Evolutionary conservation across 2,329 filamentous ascomycete species (phyloP).

Genomic region (Colletotrichum eleusines): DNA sequence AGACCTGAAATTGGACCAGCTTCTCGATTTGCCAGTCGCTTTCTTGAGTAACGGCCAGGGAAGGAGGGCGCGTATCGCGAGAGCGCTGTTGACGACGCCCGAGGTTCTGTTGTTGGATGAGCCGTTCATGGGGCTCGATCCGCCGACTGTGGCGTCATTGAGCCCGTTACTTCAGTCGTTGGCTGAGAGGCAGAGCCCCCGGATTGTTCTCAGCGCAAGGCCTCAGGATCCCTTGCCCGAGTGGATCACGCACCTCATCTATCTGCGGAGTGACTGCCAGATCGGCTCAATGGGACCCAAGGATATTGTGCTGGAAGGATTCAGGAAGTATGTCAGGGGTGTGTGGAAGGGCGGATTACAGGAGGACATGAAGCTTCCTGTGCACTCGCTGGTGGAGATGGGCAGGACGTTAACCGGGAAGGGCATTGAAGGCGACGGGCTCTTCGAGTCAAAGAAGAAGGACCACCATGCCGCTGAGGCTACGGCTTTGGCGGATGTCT

Average conservation of each 20-base stretch:
- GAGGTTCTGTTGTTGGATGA: slow-evolving; percentile 90
- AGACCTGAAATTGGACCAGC: slow-evolving; percentile 75
- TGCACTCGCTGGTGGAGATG: slow-evolving; percentile 63
- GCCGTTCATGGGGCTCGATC: slow-evolving; percentile 96
- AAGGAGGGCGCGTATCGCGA: slow-evolving; percentile 86
- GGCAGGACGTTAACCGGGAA: slow-evolving; percentile 59
- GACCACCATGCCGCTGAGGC: slow-evolving; percentile 20
- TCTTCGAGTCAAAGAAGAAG: slow-evolving; percentile 49
- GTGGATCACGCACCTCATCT: slow-evolving; percentile 89
- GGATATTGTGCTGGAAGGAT: slow-evolving; percentile 67
- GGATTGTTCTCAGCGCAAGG: slow-evolving; percentile 81
- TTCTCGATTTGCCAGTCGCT: slow-evolving; percentile 85
- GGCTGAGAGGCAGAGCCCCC: slow-evolving; percentile 74
- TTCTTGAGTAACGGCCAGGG: slow-evolving; percentile 96
- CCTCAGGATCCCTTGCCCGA: slow-evolving; percentile 89
- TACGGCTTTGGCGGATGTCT: slow-evolving; percentile 9
- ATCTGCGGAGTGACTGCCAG: slow-evolving; percentile 75
- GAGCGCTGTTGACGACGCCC: slow-evolving; percentile 82
- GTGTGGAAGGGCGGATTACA: slow-evolving; percentile 58
- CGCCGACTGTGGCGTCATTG: slow-evolving; percentile 79
- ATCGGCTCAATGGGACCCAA: slow-evolving; percentile 76
- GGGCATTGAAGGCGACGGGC: slow-evolving; percentile 53
- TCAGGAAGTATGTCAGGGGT: slow-evolving; percentile 62
- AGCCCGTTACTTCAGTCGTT: slow-evolving; percentile 78
- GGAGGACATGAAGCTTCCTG: slow-evolving; percentile 62